phyloP scores from a whole-genome alignment of 345 rosid species.

The Corymbia maculata region DNA sequence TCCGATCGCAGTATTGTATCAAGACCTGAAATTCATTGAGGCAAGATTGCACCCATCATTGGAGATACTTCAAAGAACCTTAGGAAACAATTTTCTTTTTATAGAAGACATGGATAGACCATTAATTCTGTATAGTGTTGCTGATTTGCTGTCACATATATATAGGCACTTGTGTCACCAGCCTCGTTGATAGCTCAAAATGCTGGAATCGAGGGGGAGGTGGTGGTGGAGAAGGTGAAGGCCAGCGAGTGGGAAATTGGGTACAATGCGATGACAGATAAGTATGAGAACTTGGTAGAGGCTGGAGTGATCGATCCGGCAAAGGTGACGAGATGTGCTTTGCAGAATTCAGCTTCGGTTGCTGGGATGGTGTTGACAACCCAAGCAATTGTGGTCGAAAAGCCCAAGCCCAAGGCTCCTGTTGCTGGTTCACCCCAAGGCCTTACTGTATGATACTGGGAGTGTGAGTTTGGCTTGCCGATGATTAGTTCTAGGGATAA shows the following conservation, averaged over 20 bases:
- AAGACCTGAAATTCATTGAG: background rate
- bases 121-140: background rate
- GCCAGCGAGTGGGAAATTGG: slow-evolving; percentile 84
- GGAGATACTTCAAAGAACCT: background rate
- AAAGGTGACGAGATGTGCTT: slow-evolving; percentile 86
- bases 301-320: slow-evolving; percentile 96
- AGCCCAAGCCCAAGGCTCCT: slow-evolving; percentile 58
- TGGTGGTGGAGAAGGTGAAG: slow-evolving; percentile 79
- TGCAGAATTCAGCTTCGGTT: slow-evolving; percentile 92
- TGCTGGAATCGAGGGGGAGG: slow-evolving; percentile 95
- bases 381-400: slow-evolving; percentile 94
- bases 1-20: background rate
- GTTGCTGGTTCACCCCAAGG: slow-evolving; percentile 55
- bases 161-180: slow-evolving; percentile 82
- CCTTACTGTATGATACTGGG: slow-evolving; percentile 27
- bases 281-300: slow-evolving; percentile 73
- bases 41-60: background rate
- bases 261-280: slow-evolving; percentile 90
- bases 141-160: background rate
- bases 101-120: background rate
- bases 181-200: slow-evolving; percentile 90
- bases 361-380: slow-evolving; percentile 98
- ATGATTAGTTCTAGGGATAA: background rate
- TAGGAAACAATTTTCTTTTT: background rate
- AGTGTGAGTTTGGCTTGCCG: background rate